A percentile compares a stretch with the other conserved stretches of the same genome.
Evolutionary conservation across 352 stramenopile species (phyloP).

Genomic region (Phytophthora podocarpi): DNA sequence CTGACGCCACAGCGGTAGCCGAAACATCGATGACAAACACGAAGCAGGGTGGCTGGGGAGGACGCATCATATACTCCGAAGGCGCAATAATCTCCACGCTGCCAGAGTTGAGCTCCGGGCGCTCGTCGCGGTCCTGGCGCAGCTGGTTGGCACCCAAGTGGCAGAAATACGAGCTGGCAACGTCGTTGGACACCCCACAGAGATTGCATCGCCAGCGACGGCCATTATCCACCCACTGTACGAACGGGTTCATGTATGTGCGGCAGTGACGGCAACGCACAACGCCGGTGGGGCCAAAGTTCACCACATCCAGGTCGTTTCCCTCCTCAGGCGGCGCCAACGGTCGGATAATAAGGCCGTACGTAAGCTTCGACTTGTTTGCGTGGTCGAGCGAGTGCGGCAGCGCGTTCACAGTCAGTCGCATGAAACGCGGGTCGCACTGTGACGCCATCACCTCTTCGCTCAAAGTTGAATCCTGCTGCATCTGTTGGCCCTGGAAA

Average conservation of each 20-base stretch:
- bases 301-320: slow-evolving; percentile 83
- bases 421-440: slow-evolving; percentile 85
- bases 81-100: slow-evolving; percentile 88
- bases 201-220: slow-evolving; percentile 90
- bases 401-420: slow-evolving; percentile 71
- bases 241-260: slow-evolving; percentile 92
- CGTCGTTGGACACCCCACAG: slow-evolving; percentile 89
- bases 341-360: slow-evolving; percentile 86
- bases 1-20: slow-evolving; percentile 68
- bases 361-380: slow-evolving; percentile 84
- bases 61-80: slow-evolving; percentile 91
- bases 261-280: slow-evolving; percentile 89
- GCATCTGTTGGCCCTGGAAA: slow-evolving; percentile 47
- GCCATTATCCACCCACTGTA: slow-evolving; percentile 90
- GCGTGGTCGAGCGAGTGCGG: slow-evolving; percentile 85
- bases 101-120: slow-evolving; percentile 74
- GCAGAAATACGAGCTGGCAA: slow-evolving; percentile 97
- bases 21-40: slow-evolving; percentile 93
- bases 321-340: slow-evolving; percentile 71
- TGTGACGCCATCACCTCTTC: slow-evolving; percentile 78
- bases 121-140: slow-evolving; percentile 93
- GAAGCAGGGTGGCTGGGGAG: slow-evolving; percentile 86
- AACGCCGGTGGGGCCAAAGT: slow-evolving; percentile 85
- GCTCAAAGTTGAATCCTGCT: slow-evolving; percentile 59
- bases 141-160: slow-evolving; percentile 95